Evolutionary conservation across 805 yeast genomes (phyloP).

Genomic region (Metschnikowia orientalis): DNA sequence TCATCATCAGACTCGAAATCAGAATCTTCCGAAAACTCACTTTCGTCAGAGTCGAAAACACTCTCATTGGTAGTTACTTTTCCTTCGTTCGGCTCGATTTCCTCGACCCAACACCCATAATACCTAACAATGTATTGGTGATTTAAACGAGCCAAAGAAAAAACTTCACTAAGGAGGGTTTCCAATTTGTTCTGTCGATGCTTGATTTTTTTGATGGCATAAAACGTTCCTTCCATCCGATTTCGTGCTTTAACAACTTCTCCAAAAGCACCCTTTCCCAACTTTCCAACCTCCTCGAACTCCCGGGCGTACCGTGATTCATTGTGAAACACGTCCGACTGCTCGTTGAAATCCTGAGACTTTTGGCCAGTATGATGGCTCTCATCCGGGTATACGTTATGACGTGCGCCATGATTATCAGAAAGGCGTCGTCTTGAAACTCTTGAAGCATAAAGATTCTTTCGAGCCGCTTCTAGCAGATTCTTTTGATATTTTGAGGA

Average conservation of each 20-base stretch:
- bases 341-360: not conserved
- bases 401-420: conserved; percentile 13
- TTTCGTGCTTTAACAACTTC: conserved; percentile 97
- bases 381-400: too few species aligned
- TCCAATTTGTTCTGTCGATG: conserved; percentile 79
- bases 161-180: conserved; percentile 82
- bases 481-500: conserved; percentile 12
- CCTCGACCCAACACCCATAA: conserved; percentile 97
- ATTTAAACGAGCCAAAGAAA: conserved; percentile 83
- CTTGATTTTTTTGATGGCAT: conserved; percentile 88
- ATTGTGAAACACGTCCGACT: conserved; percentile 2
- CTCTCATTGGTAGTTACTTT: conserved; percentile 16
- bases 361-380: too few species aligned
- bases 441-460: conserved; percentile 5
- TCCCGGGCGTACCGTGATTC: conserved; percentile 72
- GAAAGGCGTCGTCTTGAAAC: conserved; percentile 23
- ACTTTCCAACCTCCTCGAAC: conserved; percentile 86
- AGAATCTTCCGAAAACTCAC: conserved; percentile 15
- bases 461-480: conserved; percentile 13
- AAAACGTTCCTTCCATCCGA: conserved; percentile 87
- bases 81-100: conserved; percentile 32
- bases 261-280: conserved; percentile 96
- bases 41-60: conserved; percentile 14
- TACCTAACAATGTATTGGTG: conserved; percentile 96
- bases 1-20: conserved; percentile 12